Base-by-base conservation (phyloP, 768 basidiomycete species). In the Sarcodon aspratus region DNA sequence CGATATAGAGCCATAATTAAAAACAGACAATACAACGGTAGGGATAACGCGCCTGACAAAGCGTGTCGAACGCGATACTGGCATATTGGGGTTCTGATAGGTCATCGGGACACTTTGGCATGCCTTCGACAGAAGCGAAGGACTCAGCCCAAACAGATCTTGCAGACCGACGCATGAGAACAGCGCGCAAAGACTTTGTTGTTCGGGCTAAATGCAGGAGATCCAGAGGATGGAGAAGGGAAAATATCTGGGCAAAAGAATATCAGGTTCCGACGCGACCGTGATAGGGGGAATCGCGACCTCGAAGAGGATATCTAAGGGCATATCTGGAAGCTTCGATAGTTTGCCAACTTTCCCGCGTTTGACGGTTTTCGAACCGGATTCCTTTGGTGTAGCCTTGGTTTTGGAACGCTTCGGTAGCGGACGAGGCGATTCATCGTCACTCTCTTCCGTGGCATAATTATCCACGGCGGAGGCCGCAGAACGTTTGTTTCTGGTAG, bases 31-130 rank as follows among this genome's bases (percentile, higher is more conserved):
- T n/a, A 34, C 12, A 13, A 21, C 6, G 36, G 37, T 12, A 44
- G 4, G 21, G 9, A 48, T 15, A 10, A 47, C 54, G 33, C 18
- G 54, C 56, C 50, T 55, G 52, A 36, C 54, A 57, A 21, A 53
- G 34, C 1, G 51, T 18, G 34, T 44, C 51, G 49, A 55, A 57
- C 35, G 48, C 13, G 11, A 57, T 48, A 43, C 53, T 53, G n/a
- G 52, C 54, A n/a, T 55, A 55, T 12, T 21, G 48, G 1, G 52
- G 52, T 32, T 57, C 56, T 36, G 47, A 47, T 18, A 57, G 40
- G 21, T 50, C 40, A 3, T 50, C 36, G 6, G 56, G 56, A 18
- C 54, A 55, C 9, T 55, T 46, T 2, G 56, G 56, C 9, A 55
- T 37, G 9, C 37, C 52, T 6, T 48, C 43, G 35, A 57, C 45